Evolutionary conservation across 306 rosid species (phyloP), one percentile per base, ranked within the genome.

Genomic region (Acacia crassicarpa): DNA sequence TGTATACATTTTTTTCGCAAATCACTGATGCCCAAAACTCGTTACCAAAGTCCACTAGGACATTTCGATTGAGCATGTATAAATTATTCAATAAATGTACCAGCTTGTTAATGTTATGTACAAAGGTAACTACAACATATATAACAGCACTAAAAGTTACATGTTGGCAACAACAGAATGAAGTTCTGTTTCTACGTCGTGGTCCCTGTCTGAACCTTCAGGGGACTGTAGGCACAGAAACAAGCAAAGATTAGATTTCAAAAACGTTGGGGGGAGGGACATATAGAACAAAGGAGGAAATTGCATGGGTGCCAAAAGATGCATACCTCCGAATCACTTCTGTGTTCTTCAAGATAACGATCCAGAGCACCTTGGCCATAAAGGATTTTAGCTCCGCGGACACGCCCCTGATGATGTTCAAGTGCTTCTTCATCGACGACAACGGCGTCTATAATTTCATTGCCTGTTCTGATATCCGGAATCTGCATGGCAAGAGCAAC

Each of bases 141-240:
- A 10, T 61, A 83, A 76, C 71, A 74, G 46, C 85, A 74, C 79
- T 38, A 38, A 16, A 67, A 76, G 54, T 93, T 87, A 96, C 99
- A 96, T 91, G 94, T 90, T 94, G 85, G 94, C 96, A 84, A 90
- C 96, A 85, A 90, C 98, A 80, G 94, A 88, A 76, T 92, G 81
- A 80, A 91, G 81, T 80, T 96, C 95, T 17, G 90, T 41, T 76
- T 93, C 99, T 61, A 86, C 86, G 76, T 96, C 97, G 4, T 89
- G 89, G 35, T 92, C 99, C 48, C 82, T 77, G 5, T 87, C 86
- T 0, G 93, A 78, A 40, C 78, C 79, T 80, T 86, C 89, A 11
- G 27, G 30, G 38, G 84, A 70, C 90, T 89, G 16, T 3, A 59
- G 16, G 66, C 12, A 56, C 72, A 79, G 58, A 87, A 81, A 73